These are phyloP conservation scores for Anthracocystis walkeri DNA, from an alignment of 1,284 basidiomycete genomes.

Conservation along the genomic window DNA sequence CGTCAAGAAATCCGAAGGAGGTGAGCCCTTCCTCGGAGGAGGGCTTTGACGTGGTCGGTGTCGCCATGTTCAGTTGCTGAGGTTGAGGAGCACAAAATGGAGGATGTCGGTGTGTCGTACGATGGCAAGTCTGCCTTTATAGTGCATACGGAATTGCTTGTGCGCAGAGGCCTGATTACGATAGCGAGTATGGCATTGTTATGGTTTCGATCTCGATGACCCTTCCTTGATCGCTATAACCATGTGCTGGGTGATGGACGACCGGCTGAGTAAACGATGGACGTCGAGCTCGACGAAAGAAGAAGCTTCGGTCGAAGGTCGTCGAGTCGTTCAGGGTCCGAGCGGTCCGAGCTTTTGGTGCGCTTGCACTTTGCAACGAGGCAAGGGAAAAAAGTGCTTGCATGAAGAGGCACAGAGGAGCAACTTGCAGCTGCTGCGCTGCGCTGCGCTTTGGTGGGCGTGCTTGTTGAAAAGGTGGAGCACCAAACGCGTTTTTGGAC, in stretches of 20 bases:
- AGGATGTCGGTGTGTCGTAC: background rate
- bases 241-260: too few relatives aligned
- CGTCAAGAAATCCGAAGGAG: conserved; percentile 63
- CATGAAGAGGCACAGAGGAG: background rate
- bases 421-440: background rate
- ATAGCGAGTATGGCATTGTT: background rate
- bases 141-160: background rate
- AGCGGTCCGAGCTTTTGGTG: background rate
- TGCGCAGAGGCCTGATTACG: background rate
- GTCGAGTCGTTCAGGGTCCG: conserved; percentile 5
- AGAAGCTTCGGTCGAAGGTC: conserved; percentile 6
- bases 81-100: background rate
- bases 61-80: conserved; percentile 5
- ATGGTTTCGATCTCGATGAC: background rate
- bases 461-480: too few relatives aligned
- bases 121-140: background rate
- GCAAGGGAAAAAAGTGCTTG: background rate
- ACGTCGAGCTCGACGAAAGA: conserved; percentile 1
- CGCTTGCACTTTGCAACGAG: background rate
- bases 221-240: background rate
- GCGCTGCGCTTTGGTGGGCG: background rate
- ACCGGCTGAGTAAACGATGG: background rate
- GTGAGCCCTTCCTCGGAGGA: conserved; percentile 29
- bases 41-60: background rate
- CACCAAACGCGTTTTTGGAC: conserved; percentile 6